These are phyloP conservation scores for Beauveria caledonica DNA, from an alignment of 2,329 filamentous ascomycete genomes.

Conservation along the genomic window DNA sequence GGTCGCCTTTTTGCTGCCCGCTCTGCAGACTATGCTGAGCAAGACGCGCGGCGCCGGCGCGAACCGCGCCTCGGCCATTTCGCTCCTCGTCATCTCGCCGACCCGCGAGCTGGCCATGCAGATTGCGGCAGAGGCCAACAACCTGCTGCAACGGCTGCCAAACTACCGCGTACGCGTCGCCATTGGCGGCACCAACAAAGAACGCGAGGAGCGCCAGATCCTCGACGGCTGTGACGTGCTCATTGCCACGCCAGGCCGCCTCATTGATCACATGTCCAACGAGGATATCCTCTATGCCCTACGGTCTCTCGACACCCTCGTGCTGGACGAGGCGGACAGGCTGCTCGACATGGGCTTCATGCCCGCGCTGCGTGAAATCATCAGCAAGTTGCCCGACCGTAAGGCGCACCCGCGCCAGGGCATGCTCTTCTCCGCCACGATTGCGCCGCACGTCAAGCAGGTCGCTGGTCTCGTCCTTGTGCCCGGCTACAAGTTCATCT, in stretches of 20 bases:
- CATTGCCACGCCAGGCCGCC: conserved; percentile 71
- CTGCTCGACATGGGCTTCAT: conserved; percentile 81
- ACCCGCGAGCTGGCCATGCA: conserved; percentile 64
- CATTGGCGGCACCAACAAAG: conserved; percentile 71
- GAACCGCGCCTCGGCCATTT: conserved; percentile 34
- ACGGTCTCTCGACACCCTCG: conserved; percentile 62
- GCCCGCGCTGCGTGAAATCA: conserved; percentile 68
- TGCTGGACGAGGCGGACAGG: conserved; percentile 76
- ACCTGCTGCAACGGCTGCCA: conserved; percentile 62
- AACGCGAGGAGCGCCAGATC: conserved; percentile 63
- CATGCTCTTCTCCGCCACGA: conserved; percentile 80
- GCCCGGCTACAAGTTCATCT: conserved; percentile 68
- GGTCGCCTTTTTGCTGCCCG: conserved; percentile 72
- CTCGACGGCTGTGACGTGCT: conserved; percentile 68
- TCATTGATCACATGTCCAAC: conserved; percentile 71
- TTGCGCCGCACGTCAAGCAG: conserved; percentile 69
- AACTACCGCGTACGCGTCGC: conserved; percentile 68
- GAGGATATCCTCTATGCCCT: conserved; percentile 62
- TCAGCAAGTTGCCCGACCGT: conserved; percentile 60
- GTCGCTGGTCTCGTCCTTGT: conserved; percentile 63
- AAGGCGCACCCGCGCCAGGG: conserved; percentile 54
- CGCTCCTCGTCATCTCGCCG: conserved; percentile 59
- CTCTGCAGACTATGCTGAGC: conserved; percentile 66
- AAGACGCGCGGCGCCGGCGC: conserved; percentile 21
- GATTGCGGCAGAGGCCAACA: conserved; percentile 62